Conservation (phyloP, 2,329 filamentous ascomycete genomes). For the Aureobasidium musti region DNA sequence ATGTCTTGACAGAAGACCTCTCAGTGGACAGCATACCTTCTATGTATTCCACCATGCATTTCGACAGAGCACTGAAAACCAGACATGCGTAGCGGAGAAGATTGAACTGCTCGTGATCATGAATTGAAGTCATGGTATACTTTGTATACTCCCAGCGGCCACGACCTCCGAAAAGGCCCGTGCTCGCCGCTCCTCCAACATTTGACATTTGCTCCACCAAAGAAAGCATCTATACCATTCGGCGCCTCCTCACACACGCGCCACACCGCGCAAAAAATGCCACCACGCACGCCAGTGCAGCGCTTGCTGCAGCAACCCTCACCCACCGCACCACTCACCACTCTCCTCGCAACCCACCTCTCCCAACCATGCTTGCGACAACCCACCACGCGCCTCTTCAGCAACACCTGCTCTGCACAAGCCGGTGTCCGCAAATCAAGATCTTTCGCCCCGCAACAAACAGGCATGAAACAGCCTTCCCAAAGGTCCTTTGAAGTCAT, state of each 20-base stretch:
- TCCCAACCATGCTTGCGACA: not conserved
- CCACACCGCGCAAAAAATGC: slow-evolving; percentile 3
- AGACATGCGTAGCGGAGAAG: too few species aligned
- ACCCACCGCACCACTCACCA: not conserved
- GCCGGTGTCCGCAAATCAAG: not conserved
- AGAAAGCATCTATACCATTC: slow-evolving; percentile 8
- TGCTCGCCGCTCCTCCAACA: slow-evolving; percentile 13
- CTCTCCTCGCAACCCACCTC: not conserved
- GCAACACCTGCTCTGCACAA: not conserved
- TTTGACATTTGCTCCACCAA: slow-evolving; percentile 6
- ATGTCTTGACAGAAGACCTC: too few species aligned
- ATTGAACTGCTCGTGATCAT: too few species aligned
- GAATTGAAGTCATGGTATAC: not conserved
- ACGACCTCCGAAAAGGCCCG: slow-evolving; percentile 7
- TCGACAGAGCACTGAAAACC: too few species aligned
- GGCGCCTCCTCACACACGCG: not conserved
- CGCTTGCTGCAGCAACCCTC: slow-evolving; percentile 2
- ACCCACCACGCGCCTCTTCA: not conserved
- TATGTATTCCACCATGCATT: too few species aligned
- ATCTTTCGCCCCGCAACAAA: not conserved
- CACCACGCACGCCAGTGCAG: slow-evolving; percentile 15
- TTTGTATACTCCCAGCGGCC: not conserved
- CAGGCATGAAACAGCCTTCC: slow-evolving; percentile 39
- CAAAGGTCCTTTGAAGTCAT: slow-evolving; percentile 46
- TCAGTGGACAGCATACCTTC: too few species aligned